A percentile compares a stretch with the other conserved stretches of the same genome.
phyloP scores from a whole-genome alignment of 1,139 yeast species.

The Pichia sp. region DNA sequence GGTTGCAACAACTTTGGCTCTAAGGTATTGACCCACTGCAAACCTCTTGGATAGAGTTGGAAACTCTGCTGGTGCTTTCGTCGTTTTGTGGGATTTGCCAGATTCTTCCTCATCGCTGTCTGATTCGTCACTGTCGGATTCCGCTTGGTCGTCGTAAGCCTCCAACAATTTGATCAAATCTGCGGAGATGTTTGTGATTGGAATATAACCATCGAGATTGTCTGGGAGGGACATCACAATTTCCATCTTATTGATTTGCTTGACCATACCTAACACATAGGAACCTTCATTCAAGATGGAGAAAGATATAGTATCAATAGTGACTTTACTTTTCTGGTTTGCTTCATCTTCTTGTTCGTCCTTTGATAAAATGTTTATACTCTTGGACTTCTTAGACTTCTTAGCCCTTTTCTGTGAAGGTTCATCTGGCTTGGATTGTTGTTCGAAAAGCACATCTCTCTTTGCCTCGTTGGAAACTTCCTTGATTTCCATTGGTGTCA shows the following conservation, averaged over 20 bases:
- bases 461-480: slow-evolving; percentile 92
- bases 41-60: slow-evolving; percentile 55
- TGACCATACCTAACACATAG: slow-evolving; percentile 67
- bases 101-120: slow-evolving; percentile 31
- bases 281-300: slow-evolving; percentile 65
- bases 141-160: slow-evolving; percentile 40
- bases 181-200: slow-evolving; percentile 68
- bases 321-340: slow-evolving; percentile 20
- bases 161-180: slow-evolving; percentile 53
- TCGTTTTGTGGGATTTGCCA: slow-evolving; percentile 22
- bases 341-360: slow-evolving; percentile 14
- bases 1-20: slow-evolving; percentile 59
- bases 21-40: slow-evolving; percentile 74
- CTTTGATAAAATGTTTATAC: slow-evolving; percentile 18
- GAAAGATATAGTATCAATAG: slow-evolving; percentile 51
- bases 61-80: slow-evolving; percentile 29
- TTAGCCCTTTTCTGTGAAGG: slow-evolving; percentile 32
- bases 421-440: slow-evolving; percentile 25
- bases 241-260: slow-evolving; percentile 53
- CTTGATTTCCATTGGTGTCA: slow-evolving; percentile 85
- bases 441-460: slow-evolving; percentile 72
- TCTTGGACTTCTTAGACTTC: slow-evolving; percentile 22
- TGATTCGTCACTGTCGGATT: slow-evolving; percentile 22
- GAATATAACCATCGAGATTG: slow-evolving; percentile 71
- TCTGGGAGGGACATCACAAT: slow-evolving; percentile 73